Base-by-base conservation (phyloP, 805 yeast genomes). In the Torulaspora indica region DNA sequence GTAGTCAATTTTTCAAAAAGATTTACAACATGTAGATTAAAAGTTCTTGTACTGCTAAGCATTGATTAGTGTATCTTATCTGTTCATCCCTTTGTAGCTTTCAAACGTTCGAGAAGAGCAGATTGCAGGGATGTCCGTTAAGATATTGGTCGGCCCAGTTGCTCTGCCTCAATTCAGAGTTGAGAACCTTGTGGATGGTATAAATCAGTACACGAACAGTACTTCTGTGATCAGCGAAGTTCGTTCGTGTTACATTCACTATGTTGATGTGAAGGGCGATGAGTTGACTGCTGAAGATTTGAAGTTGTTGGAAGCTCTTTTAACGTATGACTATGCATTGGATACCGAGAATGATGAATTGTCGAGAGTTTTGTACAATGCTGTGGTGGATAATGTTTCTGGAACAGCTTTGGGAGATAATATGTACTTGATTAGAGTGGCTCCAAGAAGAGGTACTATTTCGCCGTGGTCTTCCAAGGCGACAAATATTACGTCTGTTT, bases 391-490 rank as follows among this genome's bases (percentile, higher is more conserved):
- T 17, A 55, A 63, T 37, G 37, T 49, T 9, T 34, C 38, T 15
- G 42, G 44, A 14, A 24, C 45, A 4, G 48, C 68, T 17, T 59
- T 66, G 30, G 75, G 63, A 40, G 56, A 66, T 4, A 76, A 74
- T 52, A 69, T 79, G 25, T 76, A 78, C 49, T 69, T 89, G 52
- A 68, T 91, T 37, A 76, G 95, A 63, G 75, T 93, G 41, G 73
- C 89, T 41, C 98, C 99, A 35, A 79, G 98, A 66, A 72, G 89
- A 6, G 98, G 98, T 49, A 93, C 98, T 9, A 91, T 93, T 53
- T 90, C 98, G 20, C 98, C 98, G 27, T 93, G 99, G 99, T 87
- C 96, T 8, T 90, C 98, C 10, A 93, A 93, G 70, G 99, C 99
- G 22, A 90, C 98, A 32, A 91, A 93, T 68, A 93, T 93, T 54